Evolutionary conservation across 2,329 filamentous ascomycete genomes (phyloP), one percentile per base, ranked within the genome.

Genomic region (Penicillium sp.): DNA sequence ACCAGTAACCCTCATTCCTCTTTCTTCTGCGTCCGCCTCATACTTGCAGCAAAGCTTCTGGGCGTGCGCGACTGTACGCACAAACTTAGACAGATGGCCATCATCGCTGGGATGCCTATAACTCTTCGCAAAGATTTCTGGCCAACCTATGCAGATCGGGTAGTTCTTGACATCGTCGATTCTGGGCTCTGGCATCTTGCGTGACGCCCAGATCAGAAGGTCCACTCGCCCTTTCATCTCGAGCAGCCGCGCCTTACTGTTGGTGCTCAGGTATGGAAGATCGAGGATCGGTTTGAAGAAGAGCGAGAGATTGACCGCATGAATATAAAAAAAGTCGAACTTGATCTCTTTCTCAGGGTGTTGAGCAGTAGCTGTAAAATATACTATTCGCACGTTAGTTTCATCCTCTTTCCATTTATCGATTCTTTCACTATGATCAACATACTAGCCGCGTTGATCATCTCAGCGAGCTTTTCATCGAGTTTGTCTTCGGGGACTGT

Each of bases 311-410:
- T 56, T 62, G 9, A 62, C 49, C 0, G 41, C 49, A 15, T 62
- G 60, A 50, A 62, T 62, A 55, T 49, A 62, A 46, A 62, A 62
- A 29, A 62, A 62, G 35, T 62, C 60, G 13, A 62, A 47, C 56
- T 62, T 62, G 7, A 21, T 30, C 50, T 30, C 48, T 17, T 30
- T 17, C 1, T 21, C 30, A 17, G 50, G 30, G 45, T 56, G 56
- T 23, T 41, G 29, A 7, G 60, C 56, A 7, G 50, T 56, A 15
- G 60, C 60, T 45, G 59, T 30, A 29, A 59, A 62, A 3, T 26
- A 26, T 26, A 26, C 26, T 26, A 55, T 56, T 30, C 56, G 51
- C 17, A 62, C 13, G 17, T 57, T 62, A 62, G 38, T 49, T 62
- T 56, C 7, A 56, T 56, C 7, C 26, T 56, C 41, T 51, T 57